Percentiles rank a stretch among this genome's conserved stretches.
Evolutionary conservation across 2,329 filamentous ascomycete species (phyloP).

Genomic region (Aspergillus ustus): DNA sequence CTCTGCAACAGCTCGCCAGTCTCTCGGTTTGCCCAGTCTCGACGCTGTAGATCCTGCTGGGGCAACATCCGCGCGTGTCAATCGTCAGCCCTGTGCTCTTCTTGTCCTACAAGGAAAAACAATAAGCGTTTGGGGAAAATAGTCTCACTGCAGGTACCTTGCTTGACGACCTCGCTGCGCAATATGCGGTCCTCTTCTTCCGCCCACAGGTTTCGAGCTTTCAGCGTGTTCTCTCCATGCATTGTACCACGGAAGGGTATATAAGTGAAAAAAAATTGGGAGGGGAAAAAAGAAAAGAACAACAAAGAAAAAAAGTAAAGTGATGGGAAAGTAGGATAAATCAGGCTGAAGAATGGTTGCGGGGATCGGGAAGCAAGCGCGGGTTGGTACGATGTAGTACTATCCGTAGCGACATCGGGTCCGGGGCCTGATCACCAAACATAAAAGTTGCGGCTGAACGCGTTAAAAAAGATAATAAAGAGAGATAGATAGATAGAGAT

Average conservation of each 20-base stretch:
- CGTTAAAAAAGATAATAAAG: too few species aligned
- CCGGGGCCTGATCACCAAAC: not conserved
- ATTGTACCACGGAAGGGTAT: not conserved
- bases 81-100: too few species aligned
- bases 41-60: too few species aligned
- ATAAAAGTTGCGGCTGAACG: not conserved
- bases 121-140: too few species aligned
- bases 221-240: not conserved
- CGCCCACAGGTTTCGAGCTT: not conserved
- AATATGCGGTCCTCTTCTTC: not conserved
- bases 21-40: not conserved
- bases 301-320: not conserved
- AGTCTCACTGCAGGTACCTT: not conserved
- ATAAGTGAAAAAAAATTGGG: too few species aligned
- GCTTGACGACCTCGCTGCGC: not conserved
- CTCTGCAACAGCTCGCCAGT: not conserved
- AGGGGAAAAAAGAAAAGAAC: too few species aligned
- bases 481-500: too few species aligned
- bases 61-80: too few species aligned
- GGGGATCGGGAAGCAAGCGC: not conserved
- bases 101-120: too few species aligned
- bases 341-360: not conserved
- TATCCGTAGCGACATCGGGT: not conserved
- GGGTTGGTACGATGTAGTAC: not conserved
- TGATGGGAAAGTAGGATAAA: not conserved